Evolutionary conservation across 2,329 filamentous ascomycete species (phyloP).

Genomic region (Paecilomyces formosus): DNA sequence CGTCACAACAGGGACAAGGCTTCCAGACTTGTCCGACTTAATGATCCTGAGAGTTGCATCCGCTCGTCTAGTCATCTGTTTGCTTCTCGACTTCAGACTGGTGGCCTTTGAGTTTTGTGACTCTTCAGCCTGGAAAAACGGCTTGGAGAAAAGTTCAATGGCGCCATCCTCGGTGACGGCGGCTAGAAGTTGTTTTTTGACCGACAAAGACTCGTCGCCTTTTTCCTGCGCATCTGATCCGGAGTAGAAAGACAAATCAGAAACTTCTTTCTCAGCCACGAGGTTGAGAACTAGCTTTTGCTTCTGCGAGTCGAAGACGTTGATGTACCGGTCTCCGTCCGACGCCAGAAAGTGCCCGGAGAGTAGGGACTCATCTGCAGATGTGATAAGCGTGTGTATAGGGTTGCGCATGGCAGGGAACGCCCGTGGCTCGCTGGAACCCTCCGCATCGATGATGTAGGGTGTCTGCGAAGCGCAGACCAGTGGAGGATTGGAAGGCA

Average conservation of each 20-base stretch:
- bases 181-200: slow-evolving; percentile 36
- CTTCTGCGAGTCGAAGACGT: slow-evolving; percentile 38
- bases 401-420: slow-evolving; percentile 44
- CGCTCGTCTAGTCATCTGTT: slow-evolving; percentile 37
- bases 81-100: slow-evolving; percentile 38
- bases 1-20: slow-evolving; percentile 35
- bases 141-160: slow-evolving; percentile 44
- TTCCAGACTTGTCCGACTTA: slow-evolving; percentile 31
- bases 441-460: slow-evolving; percentile 37
- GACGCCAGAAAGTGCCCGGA: slow-evolving; percentile 40
- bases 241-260: slow-evolving; percentile 28
- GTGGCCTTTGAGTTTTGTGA: slow-evolving; percentile 20
- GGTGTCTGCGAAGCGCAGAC: slow-evolving; percentile 46
- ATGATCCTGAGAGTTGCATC: slow-evolving; percentile 39
- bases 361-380: slow-evolving; percentile 20
- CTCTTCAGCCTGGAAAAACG: slow-evolving; percentile 32
- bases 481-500: slow-evolving; percentile 34
- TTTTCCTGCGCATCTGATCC: slow-evolving; percentile 10
- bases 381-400: slow-evolving; percentile 40
- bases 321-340: slow-evolving; percentile 44
- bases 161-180: slow-evolving; percentile 41
- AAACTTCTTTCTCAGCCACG: slow-evolving; percentile 42
- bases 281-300: slow-evolving; percentile 40
- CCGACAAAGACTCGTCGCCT: slow-evolving; percentile 7
- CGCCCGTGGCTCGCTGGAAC: slow-evolving; percentile 28